Base-by-base conservation (phyloP, 768 basidiomycete genomes). In the Lentinula sp. region DNA sequence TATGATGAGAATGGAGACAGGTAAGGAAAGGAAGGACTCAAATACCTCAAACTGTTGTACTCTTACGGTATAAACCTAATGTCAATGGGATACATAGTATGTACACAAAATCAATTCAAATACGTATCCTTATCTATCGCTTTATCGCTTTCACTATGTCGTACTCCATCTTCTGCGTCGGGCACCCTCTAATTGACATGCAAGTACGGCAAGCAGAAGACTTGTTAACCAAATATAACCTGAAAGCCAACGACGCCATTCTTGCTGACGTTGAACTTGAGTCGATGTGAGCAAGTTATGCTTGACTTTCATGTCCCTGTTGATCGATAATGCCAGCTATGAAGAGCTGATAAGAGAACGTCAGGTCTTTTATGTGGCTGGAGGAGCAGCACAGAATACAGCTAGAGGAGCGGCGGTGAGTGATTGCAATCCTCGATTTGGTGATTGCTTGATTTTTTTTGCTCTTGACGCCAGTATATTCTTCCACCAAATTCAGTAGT, bases 381-480 rank as follows among this genome's bases (percentile, higher is more conserved):
- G 89, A 59, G 89, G 89, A 64, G 89, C 89, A 15, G 83, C 85
- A 21, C 89, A 91, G 73, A 91, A 91, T 70, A 83, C 88, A 65
- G 88, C 88, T 58, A 84, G 89, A 51, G 88, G 80, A 61, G 89
- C 89, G 60, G 87, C 89, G 59, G 88, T 90, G 70, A 63, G 87
- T 64, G 9, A 45, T 59, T 55, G 2, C 35, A 15, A 18, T 16
- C 32, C 65, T 86, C 87, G 13, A 15, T 4, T 8, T 9, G 7
- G n/a, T 46, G 13, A n/a, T n/a, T 23, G 54, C 13, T 15, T 28
- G 15, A 15, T 59, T 66, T 50, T 23, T 28, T 11, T 45, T 56
- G 48, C 58, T 56, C 40, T 16, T 39, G 53, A 40, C 23, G 15
- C n/a, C 67, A 90, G 89, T 91, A 90, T 69, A 76, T 89, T 46